Evolutionary conservation across 176 grass and related monocot species (phyloP), one percentile per base, ranked within the genome.

Genomic region (Microstegium vimineum): DNA sequence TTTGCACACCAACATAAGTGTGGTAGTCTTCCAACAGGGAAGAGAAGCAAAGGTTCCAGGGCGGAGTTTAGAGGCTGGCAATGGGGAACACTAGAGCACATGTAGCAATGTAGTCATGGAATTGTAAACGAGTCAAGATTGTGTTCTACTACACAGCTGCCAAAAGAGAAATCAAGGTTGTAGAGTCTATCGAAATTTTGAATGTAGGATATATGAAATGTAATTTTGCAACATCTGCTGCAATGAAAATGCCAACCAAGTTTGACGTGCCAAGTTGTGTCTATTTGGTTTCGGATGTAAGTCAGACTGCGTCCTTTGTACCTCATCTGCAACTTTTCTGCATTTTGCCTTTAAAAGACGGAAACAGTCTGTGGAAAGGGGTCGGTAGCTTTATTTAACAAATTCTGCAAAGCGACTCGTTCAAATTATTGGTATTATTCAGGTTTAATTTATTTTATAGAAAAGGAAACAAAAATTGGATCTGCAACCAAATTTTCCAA

Each of bases 121-220:
- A 17, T 66, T 1, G 25, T 42, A 33, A n/a, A 25, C 22, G 2
- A 10, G 9, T 25, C 3, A 25, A 12, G 71, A 66, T 69, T 74
- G 4, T 88, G 30, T 45, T 73, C 27, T 27, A 31, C 14, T 28
- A 3, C 6, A 46, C 18, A 79, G 10, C 45, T 30, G 61, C 61
- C 26, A 11, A 1, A 70, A 35, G 30, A 37, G 9, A 38, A 56
- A 38, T 27, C 15, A 36, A 78, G 73, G n/a, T 8, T 57, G 16
- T 69, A 81, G 52, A 70, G 60, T 77, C 4, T 73, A 54, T 77
- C 54, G 25, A 62, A 85, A 82, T 85, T 89, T 81, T 81, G 78
- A 56, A 54, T 56, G 16, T 28, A 76, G 28, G 17, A 51, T 61
- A 71, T 89, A 56, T 74, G 73, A 35, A 7, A n/a, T 81, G 54